These are phyloP conservation scores for Hypoxylon rubiginosum DNA, from an alignment of 2,329 filamentous ascomycete genomes.

Conservation along the genomic window DNA sequence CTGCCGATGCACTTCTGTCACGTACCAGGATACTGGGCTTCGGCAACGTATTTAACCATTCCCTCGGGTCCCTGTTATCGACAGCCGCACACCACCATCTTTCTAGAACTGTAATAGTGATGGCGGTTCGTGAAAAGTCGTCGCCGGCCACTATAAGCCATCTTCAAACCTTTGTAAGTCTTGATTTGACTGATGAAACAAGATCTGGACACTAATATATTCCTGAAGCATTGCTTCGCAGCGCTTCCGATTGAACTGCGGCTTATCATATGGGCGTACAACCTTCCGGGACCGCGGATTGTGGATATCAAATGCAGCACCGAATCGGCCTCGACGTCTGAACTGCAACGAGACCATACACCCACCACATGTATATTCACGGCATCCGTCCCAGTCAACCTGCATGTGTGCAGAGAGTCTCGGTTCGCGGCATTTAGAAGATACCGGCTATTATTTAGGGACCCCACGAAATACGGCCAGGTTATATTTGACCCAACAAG, in stretches of 20 bases:
- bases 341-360: neutral
- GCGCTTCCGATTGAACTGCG: slow-evolving; percentile 62
- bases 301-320: slow-evolving; percentile 48
- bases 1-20: slow-evolving; percentile 20
- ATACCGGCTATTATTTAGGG: slow-evolving; percentile 59
- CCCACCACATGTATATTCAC: slow-evolving; percentile 55
- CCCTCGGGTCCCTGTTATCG: slow-evolving; percentile 16
- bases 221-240: slow-evolving; percentile 57
- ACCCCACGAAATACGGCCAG: slow-evolving; percentile 57
- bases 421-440: slow-evolving; percentile 59
- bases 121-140: slow-evolving; percentile 17
- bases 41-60: slow-evolving; percentile 12
- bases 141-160: neutral
- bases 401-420: slow-evolving; percentile 63
- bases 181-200: slow-evolving; percentile 1
- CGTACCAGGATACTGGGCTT: slow-evolving; percentile 31
- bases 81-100: neutral
- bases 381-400: slow-evolving; percentile 58
- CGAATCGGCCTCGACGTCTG: slow-evolving; percentile 2
- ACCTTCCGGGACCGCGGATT: slow-evolving; percentile 58
- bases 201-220: slow-evolving; percentile 11
- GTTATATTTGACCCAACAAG: slow-evolving; percentile 58
- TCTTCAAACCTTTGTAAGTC: slow-evolving; percentile 35
- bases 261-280: slow-evolving; percentile 63
- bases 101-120: slow-evolving; percentile 11